phyloP scores from a whole-genome alignment of 805 yeast genomes.

The Saccharomycopsis malanga region DNA sequence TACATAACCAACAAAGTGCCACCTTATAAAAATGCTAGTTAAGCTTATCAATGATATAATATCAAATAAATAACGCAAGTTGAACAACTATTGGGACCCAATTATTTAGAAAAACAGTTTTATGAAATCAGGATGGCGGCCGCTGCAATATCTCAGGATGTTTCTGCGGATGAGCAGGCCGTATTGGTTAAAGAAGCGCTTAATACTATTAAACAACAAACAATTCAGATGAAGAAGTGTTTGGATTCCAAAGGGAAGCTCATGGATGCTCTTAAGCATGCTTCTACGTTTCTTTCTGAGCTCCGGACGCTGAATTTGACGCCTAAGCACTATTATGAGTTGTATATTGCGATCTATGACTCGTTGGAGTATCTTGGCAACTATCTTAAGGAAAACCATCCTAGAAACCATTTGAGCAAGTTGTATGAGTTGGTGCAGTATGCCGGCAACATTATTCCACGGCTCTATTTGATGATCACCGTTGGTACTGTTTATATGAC shows the following conservation, averaged over 20 bases:
- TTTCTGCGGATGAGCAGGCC: slow-evolving; percentile 26
- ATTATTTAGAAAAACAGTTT: too few species aligned
- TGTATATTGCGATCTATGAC: slow-evolving; percentile 79
- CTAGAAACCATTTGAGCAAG: slow-evolving; percentile 69
- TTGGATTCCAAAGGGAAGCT: slow-evolving; percentile 61
- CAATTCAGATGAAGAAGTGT: slow-evolving; percentile 67
- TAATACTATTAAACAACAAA: slow-evolving; percentile 57
- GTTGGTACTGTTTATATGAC: slow-evolving; percentile 88
- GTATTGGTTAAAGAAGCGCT: slow-evolving; percentile 38
- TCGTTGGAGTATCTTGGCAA: slow-evolving; percentile 62
- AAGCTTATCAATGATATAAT: too few species aligned
- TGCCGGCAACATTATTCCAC: slow-evolving; percentile 87
- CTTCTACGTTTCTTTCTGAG: slow-evolving; percentile 75
- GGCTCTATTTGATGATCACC: slow-evolving; percentile 89
- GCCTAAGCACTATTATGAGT: slow-evolving; percentile 90
- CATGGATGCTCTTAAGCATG: slow-evolving; percentile 84
- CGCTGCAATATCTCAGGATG: too few species aligned
- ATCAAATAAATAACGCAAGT: too few species aligned
- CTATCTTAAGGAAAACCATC: slow-evolving; percentile 61
- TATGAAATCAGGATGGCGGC: too few species aligned
- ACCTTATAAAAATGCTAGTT: too few species aligned
- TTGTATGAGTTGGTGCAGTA: slow-evolving; percentile 92
- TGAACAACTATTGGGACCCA: too few species aligned
- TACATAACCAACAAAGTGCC: too few species aligned
- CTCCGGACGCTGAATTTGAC: slow-evolving; percentile 65